phyloP scores from a whole-genome alignment of 306 rosid genomes.

The Nissolia schottii region DNA sequence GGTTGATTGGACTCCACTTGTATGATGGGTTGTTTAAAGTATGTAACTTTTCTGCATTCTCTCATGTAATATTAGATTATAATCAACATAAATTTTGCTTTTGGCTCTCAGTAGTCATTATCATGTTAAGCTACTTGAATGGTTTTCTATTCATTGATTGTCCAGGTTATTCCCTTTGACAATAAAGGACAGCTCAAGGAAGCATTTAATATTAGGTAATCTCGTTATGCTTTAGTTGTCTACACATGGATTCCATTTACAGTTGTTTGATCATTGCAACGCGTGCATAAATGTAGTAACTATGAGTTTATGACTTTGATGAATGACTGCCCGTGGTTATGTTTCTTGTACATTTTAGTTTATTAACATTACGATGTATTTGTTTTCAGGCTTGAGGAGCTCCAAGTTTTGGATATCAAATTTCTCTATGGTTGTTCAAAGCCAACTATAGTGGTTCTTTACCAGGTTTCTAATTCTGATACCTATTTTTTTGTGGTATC shows the following conservation, averaged over 20 bases:
- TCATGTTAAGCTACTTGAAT: background rate
- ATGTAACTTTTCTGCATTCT: constrained; percentile 16
- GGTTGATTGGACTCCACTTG: constrained; percentile 91
- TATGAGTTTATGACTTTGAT: background rate
- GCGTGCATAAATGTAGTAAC: background rate
- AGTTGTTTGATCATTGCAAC: background rate
- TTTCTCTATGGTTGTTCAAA: constrained; percentile 92
- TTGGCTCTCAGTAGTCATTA: no score
- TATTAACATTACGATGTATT: constrained; percentile 1
- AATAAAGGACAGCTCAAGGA: constrained; percentile 96
- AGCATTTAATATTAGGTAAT: constrained; percentile 93
- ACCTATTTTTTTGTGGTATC: constrained; percentile 4
- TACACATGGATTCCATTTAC: background rate
- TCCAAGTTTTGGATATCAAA: constrained; percentile 94
- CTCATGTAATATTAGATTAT: background rate
- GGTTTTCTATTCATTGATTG: constrained; percentile 16
- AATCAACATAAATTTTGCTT: background rate
- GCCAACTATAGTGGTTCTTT: constrained; percentile 95
- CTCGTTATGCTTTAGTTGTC: constrained; percentile 1
- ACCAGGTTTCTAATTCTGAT: constrained; percentile 60
- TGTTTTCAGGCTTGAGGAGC: constrained; percentile 94
- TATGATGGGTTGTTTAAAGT: constrained; percentile 95
- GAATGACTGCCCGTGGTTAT: no score
- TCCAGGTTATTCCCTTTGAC: constrained; percentile 91
- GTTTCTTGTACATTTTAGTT: background rate